Base-by-base conservation (phyloP, 2,329 filamentous ascomycete genomes). In the Cercospora sp. region DNA sequence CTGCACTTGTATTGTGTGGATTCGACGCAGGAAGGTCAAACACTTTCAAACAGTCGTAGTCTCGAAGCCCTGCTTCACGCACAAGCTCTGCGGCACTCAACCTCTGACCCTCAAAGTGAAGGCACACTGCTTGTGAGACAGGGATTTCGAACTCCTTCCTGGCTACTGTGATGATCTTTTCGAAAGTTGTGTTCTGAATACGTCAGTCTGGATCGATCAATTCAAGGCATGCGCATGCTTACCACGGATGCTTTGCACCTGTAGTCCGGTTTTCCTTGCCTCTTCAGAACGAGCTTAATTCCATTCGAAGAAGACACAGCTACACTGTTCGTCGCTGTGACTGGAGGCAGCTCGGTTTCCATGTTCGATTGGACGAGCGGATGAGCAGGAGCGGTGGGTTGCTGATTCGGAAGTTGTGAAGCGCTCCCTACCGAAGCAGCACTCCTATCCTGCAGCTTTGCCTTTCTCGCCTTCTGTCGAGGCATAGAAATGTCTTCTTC, bases 401-500 rank as follows among this genome's bases (percentile, higher is more conserved):
- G 48, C 13, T 55, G 23, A 28, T 1, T 6, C 2, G 23, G 59
- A 36, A 57, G 61, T 5, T 63, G 61, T n/a, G 45, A 30, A 53
- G 12, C 18, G 33, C 10, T 3, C 13, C 2, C 39, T n/a, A 13
- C 10, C 23, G 33, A 23, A n/a, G 6, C 16, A 31, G 18, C 18
- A 33, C 16, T 26, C 1, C 3, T 36, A 8, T 53, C 20, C 26
- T 28, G 10, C 48, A 67, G 45, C 6, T 53, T 8, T 3, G 23
- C 51, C 2, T 20, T 31, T 33, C 39, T 66, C 9, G 55, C 20
- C 45, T 59, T 70, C 62, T 70, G 68, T 2, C n/a, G 60, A 26
- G 69, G 62, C 26, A 72, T 36, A 13, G 68, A n/a, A 13, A 66
- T 31, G 39, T 72, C 69, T 53, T 69, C 70, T 20, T 65, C 36